Base-by-base conservation (phyloP, 352 stramenopile genomes). In the Blastocystis sp. region DNA sequence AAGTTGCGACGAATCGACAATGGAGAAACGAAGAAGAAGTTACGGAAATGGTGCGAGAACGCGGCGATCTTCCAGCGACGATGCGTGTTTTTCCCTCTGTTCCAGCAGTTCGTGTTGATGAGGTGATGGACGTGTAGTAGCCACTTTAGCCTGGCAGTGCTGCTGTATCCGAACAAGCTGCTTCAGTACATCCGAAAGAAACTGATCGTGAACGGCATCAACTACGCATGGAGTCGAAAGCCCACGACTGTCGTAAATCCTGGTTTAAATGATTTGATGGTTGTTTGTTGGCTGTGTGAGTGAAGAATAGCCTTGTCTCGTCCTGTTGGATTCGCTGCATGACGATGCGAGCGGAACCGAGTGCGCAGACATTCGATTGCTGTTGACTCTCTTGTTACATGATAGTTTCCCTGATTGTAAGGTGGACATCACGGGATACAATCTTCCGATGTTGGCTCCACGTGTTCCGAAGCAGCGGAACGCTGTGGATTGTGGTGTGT, bases 101-200 rank as follows among this genome's bases (percentile, higher is more conserved):
- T 42, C 24, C 27, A 59, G 14, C 18, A 42, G 69, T 81, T 4
- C 8, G 2, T 16, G 1, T 46, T 44, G 2, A 24, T n/a, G 1
- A 24, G 1, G 16, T 16, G 21, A 48, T 32, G 61, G n/a, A 81
- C 21, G 16, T 18, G 8, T 81, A 81, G 69, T 21, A 24, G 21
- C 36, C 69, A 81, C 27, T 81, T 59, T 21, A 63, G 44, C 7
- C 42, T 81, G 27, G 69, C 69, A 1, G 21, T 61, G 32, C 36
- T 81, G 46, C 63, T 48, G 44, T 81, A 81, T 24, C 69, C 69
- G 3, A 64, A 81, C 36, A 64, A 64, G 9, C 49, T 81, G n/a
- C 9, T 44, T 48, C 11, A 38, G 3, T 81, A 81, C 40, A 81
- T 81, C 36, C 27, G 40, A 14, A 32, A 81, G 9, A 49, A 64